Evolutionary conservation across 1,139 yeast genomes (phyloP), one percentile per base, ranked within the genome.

Genomic region (Hanseniaspora sp.): DNA sequence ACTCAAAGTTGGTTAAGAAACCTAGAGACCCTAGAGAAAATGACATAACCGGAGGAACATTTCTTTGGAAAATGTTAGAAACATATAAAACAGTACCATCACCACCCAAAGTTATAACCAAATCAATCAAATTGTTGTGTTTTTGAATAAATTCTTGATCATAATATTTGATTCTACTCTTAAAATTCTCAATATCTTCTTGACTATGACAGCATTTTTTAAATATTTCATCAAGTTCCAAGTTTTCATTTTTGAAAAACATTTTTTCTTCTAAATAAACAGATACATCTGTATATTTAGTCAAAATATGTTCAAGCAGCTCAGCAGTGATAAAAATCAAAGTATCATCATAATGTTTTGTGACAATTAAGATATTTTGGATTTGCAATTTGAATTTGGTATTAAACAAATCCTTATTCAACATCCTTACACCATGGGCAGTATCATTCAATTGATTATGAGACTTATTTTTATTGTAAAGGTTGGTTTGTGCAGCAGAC

Each of bases 1-100:
- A 86, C 58, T 77, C 74, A 68, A 85, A 86, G 61, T 83, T 83
- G 3, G 95, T 86, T 57, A 86, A 71, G 62, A 86, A 86, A 4
- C 95, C 95, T 35, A 86, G 70, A 1, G 90, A 82, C 0, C 95
- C 95, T 42, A 86, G 71, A 1, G 90, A 75, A 67, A 86, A 86
- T 33, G 88, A 80, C 62, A 86, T 76, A n/a, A 86, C 86, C 1
- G 95, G 96, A 2, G 96, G 95, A 0, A 86, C 95, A 52, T 82
- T 79, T 58, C 79, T 70, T 65, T 86, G 95, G 67, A 86, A 86
- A 52, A 86, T 68, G 47, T 85, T 83, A 1, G 90, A 82, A 1
- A 83, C 94, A 64, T 80, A 85, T 43, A 86, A 69, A 7, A 86
- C 95, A 0, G 96, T 86, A 33, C 96, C 96, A 64, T 86, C 96